Percentiles rank a stretch among this genome's conserved stretches.
phyloP scores from a whole-genome alignment of 192 early-diverging fungal genomes.

The Mortierella hygrophila region DNA sequence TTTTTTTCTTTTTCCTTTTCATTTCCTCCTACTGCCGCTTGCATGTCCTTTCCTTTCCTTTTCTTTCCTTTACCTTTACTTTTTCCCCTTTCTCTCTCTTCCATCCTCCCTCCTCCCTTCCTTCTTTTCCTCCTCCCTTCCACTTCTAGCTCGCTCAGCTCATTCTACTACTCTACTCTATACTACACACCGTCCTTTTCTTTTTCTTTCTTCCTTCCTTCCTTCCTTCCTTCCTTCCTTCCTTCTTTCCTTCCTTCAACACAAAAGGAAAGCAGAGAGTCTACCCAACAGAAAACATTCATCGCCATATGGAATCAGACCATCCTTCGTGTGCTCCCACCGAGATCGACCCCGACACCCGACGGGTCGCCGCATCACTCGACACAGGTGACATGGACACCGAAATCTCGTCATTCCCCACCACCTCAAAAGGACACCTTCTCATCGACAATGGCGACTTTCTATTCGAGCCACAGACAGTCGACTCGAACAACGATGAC shows the following conservation, averaged over 20 bases:
- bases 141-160: no score
- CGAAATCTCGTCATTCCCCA: slow-evolving; percentile 7
- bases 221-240: not conserved
- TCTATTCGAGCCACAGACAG: not conserved
- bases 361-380: not conserved
- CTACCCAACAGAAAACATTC: not conserved
- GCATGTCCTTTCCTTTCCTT: not conserved
- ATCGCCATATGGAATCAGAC: not conserved
- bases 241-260: not conserved
- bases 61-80: not conserved
- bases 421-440: not conserved
- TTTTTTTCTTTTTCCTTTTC: not conserved
- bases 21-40: not conserved
- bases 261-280: no score
- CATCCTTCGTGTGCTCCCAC: not conserved
- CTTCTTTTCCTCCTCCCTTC: no score
- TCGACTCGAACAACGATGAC: not conserved
- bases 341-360: not conserved
- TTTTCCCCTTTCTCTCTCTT: not conserved
- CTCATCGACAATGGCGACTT: not conserved
- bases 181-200: not conserved
- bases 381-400: slow-evolving; percentile 8
- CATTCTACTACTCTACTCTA: no score
- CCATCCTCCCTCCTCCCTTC: not conserved
- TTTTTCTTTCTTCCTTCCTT: not conserved